Base-by-base conservation (phyloP, 345 rosid genomes). In the Salix purpurea region DNA sequence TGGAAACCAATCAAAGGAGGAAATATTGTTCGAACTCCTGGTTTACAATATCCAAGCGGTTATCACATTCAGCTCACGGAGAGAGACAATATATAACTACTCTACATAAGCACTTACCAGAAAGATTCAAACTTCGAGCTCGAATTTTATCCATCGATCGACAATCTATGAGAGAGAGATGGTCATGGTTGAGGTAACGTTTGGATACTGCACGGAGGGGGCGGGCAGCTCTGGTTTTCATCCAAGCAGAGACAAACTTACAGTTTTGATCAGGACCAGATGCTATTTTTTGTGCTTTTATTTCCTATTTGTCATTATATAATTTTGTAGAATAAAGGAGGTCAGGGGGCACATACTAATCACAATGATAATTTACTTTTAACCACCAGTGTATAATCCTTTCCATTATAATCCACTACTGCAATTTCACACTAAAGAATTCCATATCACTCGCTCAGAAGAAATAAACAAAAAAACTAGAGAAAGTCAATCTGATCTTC, bases 11-110 rank as follows among this genome's bases (percentile, higher is more conserved):
- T 89, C 40, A 84, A 82, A 87, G 98, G 99, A 81, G 99, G 98
- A 67, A 80, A 90, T 65, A 85, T 86, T 74, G 37, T 85, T 36
- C 86, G 98, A 69, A 91, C 88, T 66, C 98, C 98, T n/a, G 97
- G 98, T 73, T 78, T 94, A 72, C 94, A 89, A 75, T 94, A 92
- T 86, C 97, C 95, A 39, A 82, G 87, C 71, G 98, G 97, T 21
- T 92, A 85, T 78, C 91, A 86, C 61, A 78, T 92, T 75, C 90
- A 80, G 70, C 70, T 95, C 76, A 67, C 56, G 65, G 86, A 86
- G 81, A 92, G 79, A 83, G 84, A 82, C 26, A 46, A 21, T 39
- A 58, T 44, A 73, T 44, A 77, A 73, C 34, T 42, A 67, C 42
- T 36, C 70, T 60, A 36, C 75, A 26, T 32, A 76, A 72, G 50